Base-by-base conservation (phyloP, 1,284 basidiomycete genomes). In the Cutaneotrichosporon mucoides region DNA sequence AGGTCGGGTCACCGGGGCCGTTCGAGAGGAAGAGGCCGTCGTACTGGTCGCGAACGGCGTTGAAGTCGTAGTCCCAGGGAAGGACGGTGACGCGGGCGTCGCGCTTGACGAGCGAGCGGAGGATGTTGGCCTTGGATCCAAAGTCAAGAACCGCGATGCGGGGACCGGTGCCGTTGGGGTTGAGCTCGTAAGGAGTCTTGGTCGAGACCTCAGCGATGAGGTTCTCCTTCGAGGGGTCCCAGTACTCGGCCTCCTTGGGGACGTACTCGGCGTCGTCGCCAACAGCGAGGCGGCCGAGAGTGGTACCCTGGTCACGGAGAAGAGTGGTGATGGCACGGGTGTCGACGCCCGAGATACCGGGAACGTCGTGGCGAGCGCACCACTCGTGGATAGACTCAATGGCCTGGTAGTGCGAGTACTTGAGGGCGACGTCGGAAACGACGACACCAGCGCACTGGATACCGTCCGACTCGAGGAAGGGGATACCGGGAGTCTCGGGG, bases 61-160 rank as follows among this genome's bases (percentile, higher is more conserved):
- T 94, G 82, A 98, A 97, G 80, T 98, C 91, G 77, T 84, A 95
- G 80, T 98, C 87, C 95, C 96, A 99, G 1, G 95, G 95, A 16
- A 99, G 82, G 49, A 99, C 94, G 5, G 95, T 98, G 53, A 99
- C 91, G 36, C 88, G 84, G 0, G 92, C 95, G 53, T 87, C 89
- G 44, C 93, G 88, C 67, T 89, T 88, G 68, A 97, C 86, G 59
- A 99, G 86, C 7, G 92, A 88, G 62, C 95, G 91, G 60, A 92
- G 81, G 65, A 99, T 99, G 81, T 99, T 99, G 62, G 95, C 94
- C 80, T 99, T 99, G 67, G 88, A 88, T 66, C 96, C 96, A 77
- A 97, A 99, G 79, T 99, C 95, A 65, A 99, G 86, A 37, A 99
- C 88, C 33, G 94, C 95, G 65, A 99, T 91, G 74, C 88, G 89